Conservation (phyloP, 805 yeast genomes). For the Starmera caribaea region DNA sequence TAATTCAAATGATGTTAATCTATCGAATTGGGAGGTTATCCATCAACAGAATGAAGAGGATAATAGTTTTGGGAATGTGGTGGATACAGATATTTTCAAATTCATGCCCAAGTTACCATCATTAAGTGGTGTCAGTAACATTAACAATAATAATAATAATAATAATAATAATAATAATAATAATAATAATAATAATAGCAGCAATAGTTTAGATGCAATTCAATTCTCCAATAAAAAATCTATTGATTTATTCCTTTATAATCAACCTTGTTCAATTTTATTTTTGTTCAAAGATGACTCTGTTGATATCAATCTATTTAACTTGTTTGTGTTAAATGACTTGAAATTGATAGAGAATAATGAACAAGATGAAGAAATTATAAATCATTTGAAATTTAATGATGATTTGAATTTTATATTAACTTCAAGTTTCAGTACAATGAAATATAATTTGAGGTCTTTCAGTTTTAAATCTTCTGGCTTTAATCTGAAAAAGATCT, state of each 20-base stretch:
- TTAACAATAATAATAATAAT: slow-evolving; percentile 11
- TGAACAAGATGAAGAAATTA: slow-evolving; percentile 12
- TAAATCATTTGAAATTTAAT: slow-evolving; percentile 4
- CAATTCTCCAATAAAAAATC: slow-evolving; percentile 14
- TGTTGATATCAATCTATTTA: slow-evolving; percentile 23
- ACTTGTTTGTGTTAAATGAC: slow-evolving; percentile 21
- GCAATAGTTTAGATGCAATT: background rate
- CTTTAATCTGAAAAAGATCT: slow-evolving; percentile 3
- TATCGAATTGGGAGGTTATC: slow-evolving; percentile 9
- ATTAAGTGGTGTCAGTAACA: too few species aligned
- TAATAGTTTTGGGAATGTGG: slow-evolving; percentile 16
- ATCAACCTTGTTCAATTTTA: slow-evolving; percentile 6
- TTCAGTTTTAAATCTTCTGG: slow-evolving; percentile 6
- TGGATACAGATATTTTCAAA: slow-evolving; percentile 20
- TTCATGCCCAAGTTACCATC: slow-evolving; percentile 29
- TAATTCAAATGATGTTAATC: slow-evolving; percentile 2
- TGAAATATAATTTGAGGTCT: slow-evolving; percentile 10
- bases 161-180: slow-evolving; percentile 4
- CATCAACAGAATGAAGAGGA: background rate
- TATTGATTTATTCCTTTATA: slow-evolving; percentile 8
- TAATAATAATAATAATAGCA: background rate
- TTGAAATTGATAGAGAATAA: slow-evolving; percentile 5
- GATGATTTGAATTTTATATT: slow-evolving; percentile 10
- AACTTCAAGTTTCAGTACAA: slow-evolving; percentile 13
- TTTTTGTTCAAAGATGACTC: slow-evolving; percentile 12